A percentile compares a stretch with the other conserved stretches of the same genome.
These are phyloP conservation scores for Hypomontagnella submonticulosa DNA, from an alignment of 495 filamentous ascomycete genomes.

Conservation along the genomic window DNA sequence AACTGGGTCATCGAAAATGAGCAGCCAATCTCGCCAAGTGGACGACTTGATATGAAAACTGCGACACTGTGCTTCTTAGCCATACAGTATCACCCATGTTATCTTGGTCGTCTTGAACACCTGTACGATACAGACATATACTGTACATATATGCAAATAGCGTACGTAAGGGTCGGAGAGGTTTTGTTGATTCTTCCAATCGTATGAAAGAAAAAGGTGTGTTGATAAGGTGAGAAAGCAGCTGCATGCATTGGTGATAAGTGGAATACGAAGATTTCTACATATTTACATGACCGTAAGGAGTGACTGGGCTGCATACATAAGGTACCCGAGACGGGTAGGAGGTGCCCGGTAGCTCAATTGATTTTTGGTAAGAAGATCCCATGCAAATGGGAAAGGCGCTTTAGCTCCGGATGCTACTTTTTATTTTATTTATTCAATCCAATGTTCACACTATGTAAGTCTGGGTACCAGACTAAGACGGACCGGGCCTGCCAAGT, in stretches of 20 bases:
- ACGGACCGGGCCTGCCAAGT: slow-evolving; percentile 16
- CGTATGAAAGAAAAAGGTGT: slow-evolving; percentile 9
- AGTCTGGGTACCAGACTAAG: slow-evolving; percentile 18
- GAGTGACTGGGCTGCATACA: slow-evolving; percentile 9
- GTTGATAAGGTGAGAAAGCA: slow-evolving; percentile 35
- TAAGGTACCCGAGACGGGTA: no score
- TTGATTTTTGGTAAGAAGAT: no score
- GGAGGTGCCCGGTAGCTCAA: no score
- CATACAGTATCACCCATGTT: slow-evolving; percentile 32
- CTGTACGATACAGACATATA: slow-evolving; percentile 14
- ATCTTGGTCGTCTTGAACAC: slow-evolving; percentile 5
- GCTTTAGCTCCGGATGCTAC: slow-evolving; percentile 25
- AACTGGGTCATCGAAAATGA: slow-evolving; percentile 37
- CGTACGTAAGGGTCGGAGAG: slow-evolving; percentile 11
- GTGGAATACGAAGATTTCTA: slow-evolving; percentile 29
- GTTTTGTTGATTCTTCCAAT: slow-evolving; percentile 29
- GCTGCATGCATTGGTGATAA: slow-evolving; percentile 29
- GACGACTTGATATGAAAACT: slow-evolving; percentile 34
- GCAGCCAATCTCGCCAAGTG: slow-evolving; percentile 41
- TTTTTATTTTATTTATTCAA: slow-evolving; percentile 1
- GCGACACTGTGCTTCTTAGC: slow-evolving; percentile 38
- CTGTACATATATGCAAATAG: neutral
- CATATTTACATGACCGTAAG: neutral
- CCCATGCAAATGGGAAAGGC: neutral
- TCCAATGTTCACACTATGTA: neutral